Percentiles rank a stretch among this genome's conserved stretches.
These are phyloP conservation scores for Cercophora newfieldiana DNA, from an alignment of 495 filamentous ascomycete genomes.

Conservation along the genomic window DNA sequence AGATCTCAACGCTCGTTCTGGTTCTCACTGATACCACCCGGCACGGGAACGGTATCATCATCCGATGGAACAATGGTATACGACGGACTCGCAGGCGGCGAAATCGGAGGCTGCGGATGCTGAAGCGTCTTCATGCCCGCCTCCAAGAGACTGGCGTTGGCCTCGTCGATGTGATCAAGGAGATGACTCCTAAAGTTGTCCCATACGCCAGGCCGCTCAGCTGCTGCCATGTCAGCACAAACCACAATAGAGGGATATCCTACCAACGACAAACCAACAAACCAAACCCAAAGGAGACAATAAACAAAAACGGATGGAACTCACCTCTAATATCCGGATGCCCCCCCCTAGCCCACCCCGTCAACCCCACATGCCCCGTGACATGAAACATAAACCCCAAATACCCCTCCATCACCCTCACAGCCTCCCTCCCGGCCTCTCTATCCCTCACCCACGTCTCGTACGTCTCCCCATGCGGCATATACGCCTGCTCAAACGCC, in stretches of 20 bases:
- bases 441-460: conserved; percentile 16
- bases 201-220: conserved; percentile 15
- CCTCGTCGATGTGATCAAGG: conserved; percentile 25
- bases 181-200: conserved; percentile 24
- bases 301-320: not conserved
- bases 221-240: conserved; percentile 3
- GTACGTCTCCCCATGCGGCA: conserved; percentile 33
- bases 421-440: conserved; percentile 9
- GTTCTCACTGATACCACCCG: not conserved
- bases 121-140: conserved; percentile 20
- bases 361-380: conserved; percentile 26
- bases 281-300: not conserved
- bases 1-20: not conserved
- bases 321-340: conserved; percentile 28
- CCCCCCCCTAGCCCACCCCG: conserved; percentile 24
- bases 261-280: not conserved
- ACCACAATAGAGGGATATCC: not conserved
- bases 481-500: conserved; percentile 48
- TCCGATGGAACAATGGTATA: not conserved
- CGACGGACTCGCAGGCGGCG: conserved; percentile 6
- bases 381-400: conserved; percentile 35
- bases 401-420: conserved; percentile 17
- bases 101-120: not conserved
- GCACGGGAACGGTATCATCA: not conserved
- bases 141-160: conserved; percentile 10